Conservation (phyloP, 371 early-diverging fungal genomes). For the Dentiscutata heterogama region DNA sequence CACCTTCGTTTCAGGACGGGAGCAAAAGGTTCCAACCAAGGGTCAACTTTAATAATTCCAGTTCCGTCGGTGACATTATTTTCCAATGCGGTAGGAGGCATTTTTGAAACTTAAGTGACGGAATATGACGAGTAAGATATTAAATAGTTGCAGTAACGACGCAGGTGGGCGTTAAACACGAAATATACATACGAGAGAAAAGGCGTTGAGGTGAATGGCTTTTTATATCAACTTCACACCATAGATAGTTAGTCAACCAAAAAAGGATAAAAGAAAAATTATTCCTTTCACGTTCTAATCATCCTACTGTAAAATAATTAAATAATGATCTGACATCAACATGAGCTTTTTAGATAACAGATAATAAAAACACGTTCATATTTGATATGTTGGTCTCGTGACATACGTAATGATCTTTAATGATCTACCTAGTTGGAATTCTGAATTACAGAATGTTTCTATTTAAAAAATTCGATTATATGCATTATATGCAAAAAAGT, state of each 20-base stretch:
- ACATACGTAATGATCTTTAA: no score
- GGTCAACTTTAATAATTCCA: conserved; percentile 72
- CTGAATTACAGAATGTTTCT: no score
- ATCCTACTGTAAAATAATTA: no score
- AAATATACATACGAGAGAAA: neutral
- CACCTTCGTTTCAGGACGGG: conserved; percentile 72
- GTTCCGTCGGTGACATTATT: conserved; percentile 45
- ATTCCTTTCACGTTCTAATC: neutral
- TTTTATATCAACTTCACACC: neutral
- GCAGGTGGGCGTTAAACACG: neutral
- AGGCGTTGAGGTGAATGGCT: neutral
- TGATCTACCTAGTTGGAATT: no score
- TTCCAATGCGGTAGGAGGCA: neutral
- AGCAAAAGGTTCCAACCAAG: conserved; percentile 76
- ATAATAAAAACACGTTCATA: no score
- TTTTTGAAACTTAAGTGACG: neutral
- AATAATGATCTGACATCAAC: no score
- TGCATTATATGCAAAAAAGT: no score
- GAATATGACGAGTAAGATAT: neutral
- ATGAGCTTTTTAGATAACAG: no score
- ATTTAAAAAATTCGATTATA: no score
- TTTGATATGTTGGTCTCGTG: no score
- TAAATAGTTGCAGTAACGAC: neutral
- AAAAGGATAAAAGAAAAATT: neutral
- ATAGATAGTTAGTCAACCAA: neutral